Percentiles rank a stretch among this genome's conserved stretches.
Conservation (phyloP, 331 rosid species). For the Cydonia oblonga region DNA sequence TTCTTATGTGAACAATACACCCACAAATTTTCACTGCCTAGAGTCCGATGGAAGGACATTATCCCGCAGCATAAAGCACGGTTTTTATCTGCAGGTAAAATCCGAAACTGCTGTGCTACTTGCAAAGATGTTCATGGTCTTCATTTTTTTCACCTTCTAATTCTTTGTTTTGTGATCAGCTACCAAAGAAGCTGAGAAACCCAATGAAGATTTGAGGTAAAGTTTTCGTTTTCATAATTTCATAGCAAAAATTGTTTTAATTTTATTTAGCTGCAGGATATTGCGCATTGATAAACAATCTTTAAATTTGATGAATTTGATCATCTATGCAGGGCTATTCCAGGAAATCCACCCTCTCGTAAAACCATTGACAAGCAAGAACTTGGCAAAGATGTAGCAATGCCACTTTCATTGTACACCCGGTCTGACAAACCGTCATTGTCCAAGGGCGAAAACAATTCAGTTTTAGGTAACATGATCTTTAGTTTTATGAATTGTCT, state of each 20-base stretch:
- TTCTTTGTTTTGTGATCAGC: conserved; percentile 10
- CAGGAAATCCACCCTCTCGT: conserved; percentile 4
- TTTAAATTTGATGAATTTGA: background rate
- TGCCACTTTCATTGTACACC: conserved; percentile 38
- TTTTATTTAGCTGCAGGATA: background rate
- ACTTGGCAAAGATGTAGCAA: conserved; percentile 26
- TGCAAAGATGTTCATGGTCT: background rate
- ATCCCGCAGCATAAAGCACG: conserved; percentile 40
- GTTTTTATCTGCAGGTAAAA: conserved; percentile 43
- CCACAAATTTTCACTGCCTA: conserved; percentile 45
- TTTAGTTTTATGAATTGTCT: background rate
- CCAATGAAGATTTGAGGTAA: conserved; percentile 25
- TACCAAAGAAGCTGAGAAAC: conserved; percentile 9
- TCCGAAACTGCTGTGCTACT: too few species aligned
- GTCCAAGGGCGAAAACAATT: conserved; percentile 15
- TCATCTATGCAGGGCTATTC: conserved; percentile 25
- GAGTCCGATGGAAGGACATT: conserved; percentile 44
- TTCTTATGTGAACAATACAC: conserved; percentile 52
- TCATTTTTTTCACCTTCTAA: background rate
- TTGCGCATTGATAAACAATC: background rate
- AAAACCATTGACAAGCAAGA: conserved; percentile 22
- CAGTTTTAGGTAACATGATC: conserved; percentile 28
- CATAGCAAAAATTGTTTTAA: background rate
- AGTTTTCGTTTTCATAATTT: background rate
- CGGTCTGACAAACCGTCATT: conserved; percentile 18